These are phyloP conservation scores for Fraxinus albicans DNA, from an alignment of 305 asterid genomes.

Conservation along the genomic window DNA sequence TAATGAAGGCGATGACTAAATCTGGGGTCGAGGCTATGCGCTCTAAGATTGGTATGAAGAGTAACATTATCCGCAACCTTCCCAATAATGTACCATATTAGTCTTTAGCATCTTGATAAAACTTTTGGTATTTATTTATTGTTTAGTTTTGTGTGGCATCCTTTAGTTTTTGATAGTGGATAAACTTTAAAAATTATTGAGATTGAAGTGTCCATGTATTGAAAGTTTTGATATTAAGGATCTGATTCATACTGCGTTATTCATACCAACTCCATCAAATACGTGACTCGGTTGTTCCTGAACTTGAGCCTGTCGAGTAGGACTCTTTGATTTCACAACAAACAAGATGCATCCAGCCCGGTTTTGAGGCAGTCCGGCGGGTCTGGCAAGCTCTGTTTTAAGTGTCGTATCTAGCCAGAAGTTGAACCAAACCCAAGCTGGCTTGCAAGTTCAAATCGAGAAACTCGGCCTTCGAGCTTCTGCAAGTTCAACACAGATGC, in stretches of 20 bases:
- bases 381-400: neutral
- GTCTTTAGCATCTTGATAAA: constrained; percentile 10
- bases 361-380: neutral
- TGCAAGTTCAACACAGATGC: neutral
- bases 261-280: neutral
- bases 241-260: neutral
- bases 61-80: constrained; percentile 90
- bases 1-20: constrained; percentile 68
- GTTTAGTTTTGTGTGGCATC: neutral
- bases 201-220: neutral
- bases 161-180: neutral
- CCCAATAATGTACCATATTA: constrained; percentile 77
- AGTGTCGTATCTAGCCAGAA: neutral
- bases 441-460: neutral
- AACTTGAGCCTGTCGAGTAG: neutral
- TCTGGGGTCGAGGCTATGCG: constrained; percentile 82
- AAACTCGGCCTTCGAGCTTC: neutral
- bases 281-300: neutral
- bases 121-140: neutral
- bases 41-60: constrained; percentile 85
- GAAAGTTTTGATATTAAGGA: neutral
- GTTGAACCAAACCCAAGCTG: neutral
- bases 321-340: neutral
- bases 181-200: neutral
- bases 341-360: neutral